A percentile compares a stretch with the other conserved stretches of the same genome.
These are phyloP conservation scores for Phylloporus gajari DNA, from an alignment of 1,284 basidiomycete genomes.

Conservation along the genomic window DNA sequence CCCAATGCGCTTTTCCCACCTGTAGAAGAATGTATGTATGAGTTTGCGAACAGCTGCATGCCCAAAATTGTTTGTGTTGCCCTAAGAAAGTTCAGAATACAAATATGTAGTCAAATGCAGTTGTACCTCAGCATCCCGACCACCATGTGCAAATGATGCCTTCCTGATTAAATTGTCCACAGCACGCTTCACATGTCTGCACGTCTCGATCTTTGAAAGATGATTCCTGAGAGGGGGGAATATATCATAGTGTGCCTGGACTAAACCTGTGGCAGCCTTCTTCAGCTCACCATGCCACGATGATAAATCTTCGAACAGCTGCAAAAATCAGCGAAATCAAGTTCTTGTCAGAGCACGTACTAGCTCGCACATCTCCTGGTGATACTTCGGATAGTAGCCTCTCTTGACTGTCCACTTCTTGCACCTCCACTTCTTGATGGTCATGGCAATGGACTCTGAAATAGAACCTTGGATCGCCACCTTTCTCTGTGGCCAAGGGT, in stretches of 20 bases:
- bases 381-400: slow-evolving; percentile 1
- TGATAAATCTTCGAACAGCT: slow-evolving; percentile 1
- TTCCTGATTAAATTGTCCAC: neutral
- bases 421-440: neutral
- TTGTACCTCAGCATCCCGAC: neutral
- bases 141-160: neutral
- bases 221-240: neutral
- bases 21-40: neutral
- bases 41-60: neutral
- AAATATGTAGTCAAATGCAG: neutral
- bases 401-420: neutral
- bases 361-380: neutral
- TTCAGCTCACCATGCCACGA: neutral
- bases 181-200: neutral
- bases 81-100: neutral
- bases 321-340: neutral
- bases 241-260: no score
- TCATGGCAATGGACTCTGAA: neutral
- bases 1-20: neutral
- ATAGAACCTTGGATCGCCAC: neutral
- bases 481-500: slow-evolving; percentile 1
- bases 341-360: neutral
- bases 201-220: neutral
- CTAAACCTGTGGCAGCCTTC: neutral
- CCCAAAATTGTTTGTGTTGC: neutral